Conservation (phyloP, 2,329 filamentous ascomycete genomes). For the Cladosporium halotolerans region DNA sequence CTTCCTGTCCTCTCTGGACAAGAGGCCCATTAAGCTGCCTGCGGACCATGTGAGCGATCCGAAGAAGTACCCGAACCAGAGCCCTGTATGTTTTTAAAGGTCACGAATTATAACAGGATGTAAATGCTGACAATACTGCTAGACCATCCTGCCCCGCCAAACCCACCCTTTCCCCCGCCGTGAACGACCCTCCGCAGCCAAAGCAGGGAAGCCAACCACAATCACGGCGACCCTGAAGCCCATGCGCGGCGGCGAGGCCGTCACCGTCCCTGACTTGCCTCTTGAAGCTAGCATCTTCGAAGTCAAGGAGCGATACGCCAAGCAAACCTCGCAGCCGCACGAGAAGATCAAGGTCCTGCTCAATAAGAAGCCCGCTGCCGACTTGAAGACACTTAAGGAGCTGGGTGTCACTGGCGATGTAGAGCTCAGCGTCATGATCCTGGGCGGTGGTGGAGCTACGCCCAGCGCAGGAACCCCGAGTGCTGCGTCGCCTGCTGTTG, state of each 20-base stretch:
- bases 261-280: constrained; percentile 57
- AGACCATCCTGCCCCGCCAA: constrained; percentile 68
- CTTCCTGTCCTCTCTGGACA: constrained; percentile 75
- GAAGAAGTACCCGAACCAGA: constrained; percentile 66
- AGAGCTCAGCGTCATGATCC: constrained; percentile 83
- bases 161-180: constrained; percentile 47
- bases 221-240: constrained; percentile 63
- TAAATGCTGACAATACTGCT: neutral
- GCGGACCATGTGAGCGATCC: constrained; percentile 86
- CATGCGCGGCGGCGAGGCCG: constrained; percentile 62
- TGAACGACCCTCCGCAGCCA: constrained; percentile 36
- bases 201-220: constrained; percentile 33
- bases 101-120: neutral
- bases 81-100: constrained; percentile 57
- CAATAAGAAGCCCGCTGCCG: constrained; percentile 73
- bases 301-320: constrained; percentile 64
- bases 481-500: constrained; percentile 36
- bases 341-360: constrained; percentile 80
- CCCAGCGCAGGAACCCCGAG: constrained; percentile 28
- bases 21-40: constrained; percentile 72
- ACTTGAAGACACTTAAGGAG: constrained; percentile 29
- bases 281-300: constrained; percentile 70
- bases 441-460: constrained; percentile 49
- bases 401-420: constrained; percentile 47
- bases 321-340: constrained; percentile 56